Evolutionary conservation across 2,329 filamentous ascomycete species (phyloP).

Genomic region (Clonostachys rhizophaga): DNA sequence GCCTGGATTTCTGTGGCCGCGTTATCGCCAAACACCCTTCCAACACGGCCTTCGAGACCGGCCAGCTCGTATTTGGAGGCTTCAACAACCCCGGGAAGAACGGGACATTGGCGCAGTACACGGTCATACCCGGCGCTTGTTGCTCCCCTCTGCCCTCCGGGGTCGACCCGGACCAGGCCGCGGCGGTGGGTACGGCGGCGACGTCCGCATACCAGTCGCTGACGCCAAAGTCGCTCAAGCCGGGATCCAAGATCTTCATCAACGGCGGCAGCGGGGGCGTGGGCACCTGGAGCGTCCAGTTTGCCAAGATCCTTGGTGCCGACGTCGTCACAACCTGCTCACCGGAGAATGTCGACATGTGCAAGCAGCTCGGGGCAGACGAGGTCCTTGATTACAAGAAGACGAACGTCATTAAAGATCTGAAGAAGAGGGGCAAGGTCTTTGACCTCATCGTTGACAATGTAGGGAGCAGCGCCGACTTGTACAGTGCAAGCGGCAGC

Average conservation of each 20-base stretch:
- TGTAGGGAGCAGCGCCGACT: slow-evolving; percentile 37
- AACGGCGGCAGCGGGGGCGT: slow-evolving; percentile 62
- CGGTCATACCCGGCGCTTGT: slow-evolving; percentile 24
- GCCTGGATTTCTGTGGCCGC: slow-evolving; percentile 45
- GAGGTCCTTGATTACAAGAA: slow-evolving; percentile 59
- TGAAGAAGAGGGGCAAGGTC: slow-evolving; percentile 40
- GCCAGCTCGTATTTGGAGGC: slow-evolving; percentile 22
- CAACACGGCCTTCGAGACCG: slow-evolving; percentile 15
- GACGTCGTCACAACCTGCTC: slow-evolving; percentile 61
- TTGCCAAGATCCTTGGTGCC: slow-evolving; percentile 58
- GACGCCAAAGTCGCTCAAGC: slow-evolving; percentile 43
- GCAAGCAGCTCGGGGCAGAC: slow-evolving; percentile 56
- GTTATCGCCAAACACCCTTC: slow-evolving; percentile 28
- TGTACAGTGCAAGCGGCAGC: slow-evolving; percentile 46
- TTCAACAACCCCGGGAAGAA: slow-evolving; percentile 16
- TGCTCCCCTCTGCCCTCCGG: slow-evolving; percentile 14
- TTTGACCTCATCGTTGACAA: slow-evolving; percentile 54
- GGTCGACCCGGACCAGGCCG: slow-evolving; percentile 33
- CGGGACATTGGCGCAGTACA: slow-evolving; percentile 38
- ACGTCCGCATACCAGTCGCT: slow-evolving; percentile 44
- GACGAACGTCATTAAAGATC: slow-evolving; percentile 36
- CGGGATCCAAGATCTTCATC: slow-evolving; percentile 48
- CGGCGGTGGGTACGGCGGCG: slow-evolving; percentile 34
- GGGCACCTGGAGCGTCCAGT: slow-evolving; percentile 58
- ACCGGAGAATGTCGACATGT: slow-evolving; percentile 50